Evolutionary conservation across 1,139 yeast species (phyloP).

Genomic region (Candida sanyaensis): DNA sequence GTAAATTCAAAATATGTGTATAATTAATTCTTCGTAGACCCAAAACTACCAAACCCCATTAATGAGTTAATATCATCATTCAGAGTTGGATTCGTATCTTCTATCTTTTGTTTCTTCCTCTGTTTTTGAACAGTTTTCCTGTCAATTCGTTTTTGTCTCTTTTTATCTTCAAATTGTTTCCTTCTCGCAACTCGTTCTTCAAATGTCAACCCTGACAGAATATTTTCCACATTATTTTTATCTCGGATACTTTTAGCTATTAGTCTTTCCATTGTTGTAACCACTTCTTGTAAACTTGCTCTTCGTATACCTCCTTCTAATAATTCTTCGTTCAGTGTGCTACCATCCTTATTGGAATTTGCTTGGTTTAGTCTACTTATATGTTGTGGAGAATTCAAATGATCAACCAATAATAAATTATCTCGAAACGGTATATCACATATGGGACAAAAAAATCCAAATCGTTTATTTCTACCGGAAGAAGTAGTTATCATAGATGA

Average conservation of each 20-base stretch:
- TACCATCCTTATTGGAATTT: slow-evolving; percentile 25
- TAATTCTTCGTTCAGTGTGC: slow-evolving; percentile 26
- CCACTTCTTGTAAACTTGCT: slow-evolving; percentile 34
- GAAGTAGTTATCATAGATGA: slow-evolving; percentile 13
- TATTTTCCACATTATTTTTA: slow-evolving; percentile 5
- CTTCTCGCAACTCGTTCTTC: slow-evolving; percentile 47
- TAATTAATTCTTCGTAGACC: slow-evolving; percentile 25
- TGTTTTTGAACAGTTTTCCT: slow-evolving; percentile 23
- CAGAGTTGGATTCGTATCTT: slow-evolving; percentile 7
- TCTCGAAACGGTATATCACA: slow-evolving; percentile 83
- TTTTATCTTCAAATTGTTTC: slow-evolving; percentile 40
- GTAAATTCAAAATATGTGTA: not conserved
- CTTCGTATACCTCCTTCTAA: slow-evolving; percentile 35
- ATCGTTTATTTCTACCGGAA: slow-evolving; percentile 50
- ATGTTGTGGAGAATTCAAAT: slow-evolving; percentile 74
- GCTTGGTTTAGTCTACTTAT: slow-evolving; percentile 25
- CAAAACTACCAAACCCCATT: slow-evolving; percentile 67
- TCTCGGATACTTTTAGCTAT: slow-evolving; percentile 26
- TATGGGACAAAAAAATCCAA: slow-evolving; percentile 81
- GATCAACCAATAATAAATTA: slow-evolving; percentile 78
- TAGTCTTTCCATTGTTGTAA: slow-evolving; percentile 33
- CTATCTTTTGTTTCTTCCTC: slow-evolving; percentile 12
- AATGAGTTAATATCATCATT: slow-evolving; percentile 34
- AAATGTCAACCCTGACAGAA: slow-evolving; percentile 23
- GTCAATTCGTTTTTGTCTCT: slow-evolving; percentile 27